Evolutionary conservation across 768 basidiomycete genomes (phyloP).

Genomic region (Mycena vulgaris): DNA sequence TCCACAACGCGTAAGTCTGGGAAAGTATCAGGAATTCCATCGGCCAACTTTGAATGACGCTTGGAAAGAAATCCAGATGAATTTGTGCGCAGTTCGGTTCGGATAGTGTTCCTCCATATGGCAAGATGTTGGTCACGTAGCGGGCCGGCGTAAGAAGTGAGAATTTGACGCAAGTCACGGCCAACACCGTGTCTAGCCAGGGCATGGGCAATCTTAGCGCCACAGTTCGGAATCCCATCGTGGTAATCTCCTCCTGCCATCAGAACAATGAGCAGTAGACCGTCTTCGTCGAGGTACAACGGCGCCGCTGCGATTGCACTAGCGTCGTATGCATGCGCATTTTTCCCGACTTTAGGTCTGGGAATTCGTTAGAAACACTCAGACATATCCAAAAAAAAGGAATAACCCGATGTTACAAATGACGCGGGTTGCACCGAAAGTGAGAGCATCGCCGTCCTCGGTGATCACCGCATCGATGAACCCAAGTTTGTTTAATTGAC

Average conservation of each 20-base stretch:
- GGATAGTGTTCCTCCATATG: background rate
- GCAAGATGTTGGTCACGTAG: background rate
- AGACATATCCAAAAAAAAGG: background rate
- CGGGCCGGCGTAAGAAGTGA: background rate
- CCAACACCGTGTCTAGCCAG: background rate
- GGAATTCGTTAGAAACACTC: background rate
- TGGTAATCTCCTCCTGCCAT: background rate
- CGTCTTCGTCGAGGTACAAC: background rate
- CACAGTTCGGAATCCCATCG: background rate
- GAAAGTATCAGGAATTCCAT: background rate
- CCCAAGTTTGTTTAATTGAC: background rate
- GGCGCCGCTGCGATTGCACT: background rate
- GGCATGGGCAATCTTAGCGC: background rate
- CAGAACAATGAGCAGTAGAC: background rate
- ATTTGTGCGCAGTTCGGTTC: background rate
- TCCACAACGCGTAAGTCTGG: background rate
- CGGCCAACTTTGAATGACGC: background rate
- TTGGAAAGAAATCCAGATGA: background rate
- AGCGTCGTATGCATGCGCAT: background rate
- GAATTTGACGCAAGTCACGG: background rate
- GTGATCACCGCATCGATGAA: constrained; percentile 1
- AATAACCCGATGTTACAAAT: background rate
- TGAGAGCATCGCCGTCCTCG: background rate
- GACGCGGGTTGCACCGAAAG: background rate
- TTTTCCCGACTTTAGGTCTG: background rate